These are phyloP conservation scores for Psilocybe azurescens DNA, from an alignment of 768 basidiomycete species.

Conservation along the genomic window DNA sequence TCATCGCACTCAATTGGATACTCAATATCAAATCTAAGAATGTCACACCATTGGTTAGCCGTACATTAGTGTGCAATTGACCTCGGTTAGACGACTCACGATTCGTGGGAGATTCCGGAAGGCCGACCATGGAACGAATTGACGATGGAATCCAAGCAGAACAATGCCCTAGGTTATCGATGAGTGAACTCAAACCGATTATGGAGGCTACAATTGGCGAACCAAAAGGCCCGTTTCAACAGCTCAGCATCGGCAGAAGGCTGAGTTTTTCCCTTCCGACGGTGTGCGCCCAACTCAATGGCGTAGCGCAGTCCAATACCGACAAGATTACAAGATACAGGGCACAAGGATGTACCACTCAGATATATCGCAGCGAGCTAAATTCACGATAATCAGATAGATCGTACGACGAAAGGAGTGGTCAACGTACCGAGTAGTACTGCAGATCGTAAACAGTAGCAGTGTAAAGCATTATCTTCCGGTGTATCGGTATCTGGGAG, in stretches of 20 bases:
- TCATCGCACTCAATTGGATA: conserved; percentile 69
- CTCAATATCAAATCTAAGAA: conserved; percentile 72
- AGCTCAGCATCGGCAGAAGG: conserved; percentile 67
- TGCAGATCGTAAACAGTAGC: conserved; percentile 80
- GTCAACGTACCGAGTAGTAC: conserved; percentile 53
- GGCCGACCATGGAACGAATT: conserved; percentile 71
- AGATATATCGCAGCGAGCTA: conserved; percentile 61
- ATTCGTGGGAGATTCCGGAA: conserved; percentile 80
- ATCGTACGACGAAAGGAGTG: background rate
- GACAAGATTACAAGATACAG: conserved; percentile 70
- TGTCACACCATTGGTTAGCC: background rate
- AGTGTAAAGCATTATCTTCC: conserved; percentile 63
- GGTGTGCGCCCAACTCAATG: conserved; percentile 81
- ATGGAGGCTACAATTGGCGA: conserved; percentile 7
- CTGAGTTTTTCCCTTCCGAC: conserved; percentile 38
- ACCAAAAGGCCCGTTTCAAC: conserved; percentile 78
- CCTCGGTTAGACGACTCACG: conserved; percentile 43
- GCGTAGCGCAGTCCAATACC: conserved; percentile 76
- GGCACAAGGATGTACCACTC: conserved; percentile 61
- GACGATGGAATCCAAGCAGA: conserved; percentile 54
- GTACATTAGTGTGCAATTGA: background rate
- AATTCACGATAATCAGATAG: background rate
- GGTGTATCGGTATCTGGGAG: conserved; percentile 69
- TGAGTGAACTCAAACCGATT: background rate
- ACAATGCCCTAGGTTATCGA: conserved; percentile 47